A percentile compares a stretch with the other conserved stretches of the same genome.
Conservation (phyloP, 208 protist genomes). For the Acanthamoeba royreba region DNA sequence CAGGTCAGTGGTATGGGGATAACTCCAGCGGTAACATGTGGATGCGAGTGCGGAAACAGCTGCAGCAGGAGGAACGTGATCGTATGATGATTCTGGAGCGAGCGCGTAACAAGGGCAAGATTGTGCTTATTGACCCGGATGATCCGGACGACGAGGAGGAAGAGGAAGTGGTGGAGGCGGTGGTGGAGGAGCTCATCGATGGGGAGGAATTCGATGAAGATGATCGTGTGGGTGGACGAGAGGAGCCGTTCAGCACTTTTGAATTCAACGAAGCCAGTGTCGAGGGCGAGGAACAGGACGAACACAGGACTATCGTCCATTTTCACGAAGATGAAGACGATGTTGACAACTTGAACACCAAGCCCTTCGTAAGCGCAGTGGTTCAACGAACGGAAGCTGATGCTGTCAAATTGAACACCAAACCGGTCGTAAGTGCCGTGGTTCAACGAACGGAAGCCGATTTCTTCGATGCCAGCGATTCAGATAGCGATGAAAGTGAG, state of each 20-base stretch:
- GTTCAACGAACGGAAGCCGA: not conserved
- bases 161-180: not conserved
- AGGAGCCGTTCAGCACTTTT: not conserved
- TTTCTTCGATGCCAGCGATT: not conserved
- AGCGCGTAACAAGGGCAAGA: not conserved
- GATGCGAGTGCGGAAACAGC: slow-evolving; percentile 28
- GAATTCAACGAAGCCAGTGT: not conserved
- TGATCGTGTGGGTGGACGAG: not conserved
- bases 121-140: not conserved
- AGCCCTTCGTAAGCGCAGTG: not conserved
- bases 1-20: slow-evolving; percentile 29
- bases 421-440: not conserved
- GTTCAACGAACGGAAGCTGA: not conserved
- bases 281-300: not conserved
- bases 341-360: not conserved
- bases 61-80: not conserved
- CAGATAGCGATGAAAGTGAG: slow-evolving; percentile 8
- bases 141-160: not conserved
- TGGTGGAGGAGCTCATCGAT: not conserved
- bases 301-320: not conserved
- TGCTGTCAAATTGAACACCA: no score
- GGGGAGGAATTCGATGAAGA: not conserved
- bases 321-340: not conserved
- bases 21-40: slow-evolving; percentile 23
- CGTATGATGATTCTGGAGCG: not conserved